Evolutionary conservation across 352 stramenopile species (phyloP), one percentile per base, ranked within the genome.

Genomic region (Phytophthora quininea): DNA sequence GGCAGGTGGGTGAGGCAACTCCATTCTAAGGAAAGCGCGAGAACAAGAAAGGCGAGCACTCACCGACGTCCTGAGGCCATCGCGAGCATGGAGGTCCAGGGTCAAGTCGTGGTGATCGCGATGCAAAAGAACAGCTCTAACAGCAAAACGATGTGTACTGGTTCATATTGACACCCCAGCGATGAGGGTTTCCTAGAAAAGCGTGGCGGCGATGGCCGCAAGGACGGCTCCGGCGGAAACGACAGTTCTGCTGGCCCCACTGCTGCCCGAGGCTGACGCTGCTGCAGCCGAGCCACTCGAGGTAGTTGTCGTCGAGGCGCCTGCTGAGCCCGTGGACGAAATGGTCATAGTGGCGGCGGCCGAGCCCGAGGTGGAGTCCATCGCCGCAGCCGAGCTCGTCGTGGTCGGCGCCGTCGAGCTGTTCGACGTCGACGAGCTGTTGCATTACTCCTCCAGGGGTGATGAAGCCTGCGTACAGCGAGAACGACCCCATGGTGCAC

Each of bases 391-490:
- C 4, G 55, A 45, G 50, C 50, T 47, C 35, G 52, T 53, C 30
- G 60, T 57, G 42, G 60, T 27, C 19, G 52, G 33, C 33, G 48
- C 37, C 54, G 47, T 14, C 9, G 60, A 52, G 10, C 31, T 46
- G 57, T 49, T 47, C 6, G 40, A 35, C 19, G 19, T 24, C 19
- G 19, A 24, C 19, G 19, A 24, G 19, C 19, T 24, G 19, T 24
- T 24, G 73, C 73, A 80, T 49, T 70, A 60, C 29, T 47, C 49
- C 6, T 14, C 47, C 35, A 76, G 49, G 2, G 69, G 63, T 69
- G 40, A 81, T 60, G n/a, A 82, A 62, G 54, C 76, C 63, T 37
- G 69, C 64, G 55, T 78, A 69, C 55, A 82, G 46, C 12, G 56
- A 32, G 58, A 79, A 77, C 35, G 59, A 50, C 63, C 67, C 63